These are phyloP conservation scores for Eimeria acervulina DNA, from an alignment of 169 alveolate species.

Conservation along the genomic window DNA sequence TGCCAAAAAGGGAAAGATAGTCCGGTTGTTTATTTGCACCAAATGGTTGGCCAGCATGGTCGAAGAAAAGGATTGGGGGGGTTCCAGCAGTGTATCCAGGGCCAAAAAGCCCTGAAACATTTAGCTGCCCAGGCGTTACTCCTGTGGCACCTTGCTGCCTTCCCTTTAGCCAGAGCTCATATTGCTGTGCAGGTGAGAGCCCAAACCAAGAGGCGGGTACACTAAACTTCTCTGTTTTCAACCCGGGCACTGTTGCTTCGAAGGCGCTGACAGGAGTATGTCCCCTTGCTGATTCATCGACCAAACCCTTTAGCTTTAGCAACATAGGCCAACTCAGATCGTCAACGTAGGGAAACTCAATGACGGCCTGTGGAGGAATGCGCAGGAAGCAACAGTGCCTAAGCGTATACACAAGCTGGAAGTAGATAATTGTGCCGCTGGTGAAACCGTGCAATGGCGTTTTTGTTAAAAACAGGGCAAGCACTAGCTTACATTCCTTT, in stretches of 20 bases:
- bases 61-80: conserved; percentile 36
- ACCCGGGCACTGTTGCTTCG: conserved; percentile 32
- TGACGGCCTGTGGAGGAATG: conserved; percentile 7
- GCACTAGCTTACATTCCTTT: conserved; percentile 26
- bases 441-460: not conserved
- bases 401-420: not conserved
- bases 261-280: conserved; percentile 39
- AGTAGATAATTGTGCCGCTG: not conserved
- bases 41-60: conserved; percentile 55
- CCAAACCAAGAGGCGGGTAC: conserved; percentile 64
- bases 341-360: conserved; percentile 30
- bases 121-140: conserved; percentile 50
- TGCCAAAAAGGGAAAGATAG: conserved; percentile 40
- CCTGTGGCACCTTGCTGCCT: conserved; percentile 58
- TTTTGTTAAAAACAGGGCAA: not conserved
- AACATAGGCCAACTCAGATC: conserved; percentile 36
- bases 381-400: not conserved
- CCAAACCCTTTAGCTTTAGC: conserved; percentile 33
- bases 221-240: conserved; percentile 48
- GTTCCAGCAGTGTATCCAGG: conserved; percentile 50
- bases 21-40: conserved; percentile 54
- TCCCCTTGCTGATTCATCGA: conserved; percentile 51
- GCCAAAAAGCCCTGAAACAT: conserved; percentile 37
- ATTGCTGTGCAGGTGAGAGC: conserved; percentile 61
- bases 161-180: conserved; percentile 39